A percentile compares a stretch with the other conserved stretches of the same genome.
phyloP scores from a whole-genome alignment of 345 rosid species.

The Eucalyptus caleyi region DNA sequence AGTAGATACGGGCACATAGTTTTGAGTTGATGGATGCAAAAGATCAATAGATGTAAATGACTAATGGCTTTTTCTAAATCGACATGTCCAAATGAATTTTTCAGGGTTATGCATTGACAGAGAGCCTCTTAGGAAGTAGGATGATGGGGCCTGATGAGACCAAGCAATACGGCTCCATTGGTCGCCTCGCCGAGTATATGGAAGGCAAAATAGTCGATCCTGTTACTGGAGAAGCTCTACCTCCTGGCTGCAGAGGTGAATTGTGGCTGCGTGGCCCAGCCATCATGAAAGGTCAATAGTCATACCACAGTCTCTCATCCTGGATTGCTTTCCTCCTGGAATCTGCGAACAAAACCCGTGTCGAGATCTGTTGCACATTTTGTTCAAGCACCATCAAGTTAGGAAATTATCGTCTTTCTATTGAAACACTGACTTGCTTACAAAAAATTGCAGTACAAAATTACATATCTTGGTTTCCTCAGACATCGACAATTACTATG shows the following conservation, averaged over 20 bases:
- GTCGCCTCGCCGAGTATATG: slow-evolving; percentile 43
- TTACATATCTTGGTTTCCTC: not conserved
- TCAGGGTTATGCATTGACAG: slow-evolving; percentile 95
- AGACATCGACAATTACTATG: not conserved
- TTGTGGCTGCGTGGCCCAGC: slow-evolving; percentile 79
- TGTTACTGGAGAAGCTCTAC: slow-evolving; percentile 44
- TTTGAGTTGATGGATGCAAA: not conserved
- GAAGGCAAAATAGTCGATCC: slow-evolving; percentile 80
- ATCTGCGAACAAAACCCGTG: not conserved
- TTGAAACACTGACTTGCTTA: not conserved
- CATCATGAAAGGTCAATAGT: slow-evolving; percentile 57
- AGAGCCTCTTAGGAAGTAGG: slow-evolving; percentile 48
- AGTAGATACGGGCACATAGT: not conserved
- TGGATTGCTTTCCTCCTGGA: not conserved
- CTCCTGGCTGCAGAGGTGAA: slow-evolving; percentile 73
- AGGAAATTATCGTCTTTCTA: not conserved
- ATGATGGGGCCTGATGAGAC: slow-evolving; percentile 38
- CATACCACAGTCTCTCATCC: not conserved
- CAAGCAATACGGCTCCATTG: slow-evolving; percentile 39
- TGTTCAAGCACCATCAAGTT: not conserved
- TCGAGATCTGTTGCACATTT: not conserved
- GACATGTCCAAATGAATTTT: not conserved
- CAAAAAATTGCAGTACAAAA: not conserved
- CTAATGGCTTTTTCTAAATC: not conserved
- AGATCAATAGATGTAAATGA: not conserved